Conservation (phyloP, 2,329 filamentous ascomycete species). For the Esteya vermicola region DNA sequence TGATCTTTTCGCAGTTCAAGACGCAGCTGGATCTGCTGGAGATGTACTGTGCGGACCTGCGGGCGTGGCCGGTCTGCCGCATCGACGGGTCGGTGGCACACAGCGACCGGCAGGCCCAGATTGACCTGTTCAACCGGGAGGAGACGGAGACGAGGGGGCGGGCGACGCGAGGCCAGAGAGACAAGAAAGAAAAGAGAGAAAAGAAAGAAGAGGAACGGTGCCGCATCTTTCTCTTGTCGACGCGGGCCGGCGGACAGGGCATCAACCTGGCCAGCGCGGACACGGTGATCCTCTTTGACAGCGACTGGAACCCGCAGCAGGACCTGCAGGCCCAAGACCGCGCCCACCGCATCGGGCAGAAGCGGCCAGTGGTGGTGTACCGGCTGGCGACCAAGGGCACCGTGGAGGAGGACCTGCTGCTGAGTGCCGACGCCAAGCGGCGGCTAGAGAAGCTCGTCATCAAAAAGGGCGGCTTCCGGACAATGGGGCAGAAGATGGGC, state of each 20-base stretch:
- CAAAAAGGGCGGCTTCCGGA: constrained; percentile 74
- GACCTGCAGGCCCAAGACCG: constrained; percentile 94
- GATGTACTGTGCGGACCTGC: constrained; percentile 68
- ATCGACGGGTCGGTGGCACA: constrained; percentile 85
- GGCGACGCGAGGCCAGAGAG: no score
- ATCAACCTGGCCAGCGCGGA: constrained; percentile 90
- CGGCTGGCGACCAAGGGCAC: constrained; percentile 86
- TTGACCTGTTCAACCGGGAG: constrained; percentile 57
- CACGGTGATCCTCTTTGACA: constrained; percentile 83
- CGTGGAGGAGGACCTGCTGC: constrained; percentile 74
- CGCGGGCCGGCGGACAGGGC: constrained; percentile 82
- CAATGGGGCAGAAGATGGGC: constrained; percentile 45
- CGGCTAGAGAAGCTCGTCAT: constrained; percentile 90
- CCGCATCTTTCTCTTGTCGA: constrained; percentile 77
- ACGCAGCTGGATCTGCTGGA: constrained; percentile 84
- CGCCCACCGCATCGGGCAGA: constrained; percentile 89
- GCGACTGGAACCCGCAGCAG: constrained; percentile 89
- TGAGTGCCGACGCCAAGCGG: constrained; percentile 82
- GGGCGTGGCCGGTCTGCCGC: constrained; percentile 68
- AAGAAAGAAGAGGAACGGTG: no score
- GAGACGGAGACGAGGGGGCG: no score
- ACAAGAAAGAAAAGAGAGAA: no score
- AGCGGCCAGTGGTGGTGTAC: constrained; percentile 80
- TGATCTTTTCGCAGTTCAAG: constrained; percentile 95
- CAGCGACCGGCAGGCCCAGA: constrained; percentile 52